phyloP scores from a whole-genome alignment of 2,329 filamentous ascomycete species.

The Penicillium sp. region DNA sequence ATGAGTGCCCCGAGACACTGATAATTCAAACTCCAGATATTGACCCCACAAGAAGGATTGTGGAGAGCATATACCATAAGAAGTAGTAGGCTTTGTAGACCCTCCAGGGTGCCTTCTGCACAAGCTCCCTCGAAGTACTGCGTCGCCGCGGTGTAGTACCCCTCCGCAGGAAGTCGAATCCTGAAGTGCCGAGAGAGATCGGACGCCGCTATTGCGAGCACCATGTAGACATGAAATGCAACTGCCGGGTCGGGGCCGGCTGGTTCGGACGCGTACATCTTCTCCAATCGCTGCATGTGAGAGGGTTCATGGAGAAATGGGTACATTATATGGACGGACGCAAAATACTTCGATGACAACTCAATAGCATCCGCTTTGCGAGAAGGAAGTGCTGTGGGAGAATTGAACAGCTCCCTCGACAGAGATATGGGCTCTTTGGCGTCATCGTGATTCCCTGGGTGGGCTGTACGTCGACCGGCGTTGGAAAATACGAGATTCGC shows the following conservation, averaged over 20 bases:
- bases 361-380: slow-evolving; percentile 41
- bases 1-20: slow-evolving; percentile 53
- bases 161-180: slow-evolving; percentile 48
- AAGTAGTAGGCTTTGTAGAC: slow-evolving; percentile 49
- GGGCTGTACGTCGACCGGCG: slow-evolving; percentile 27
- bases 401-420: slow-evolving; percentile 29
- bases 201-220: slow-evolving; percentile 51
- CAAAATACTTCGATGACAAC: slow-evolving; percentile 50
- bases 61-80: slow-evolving; percentile 51
- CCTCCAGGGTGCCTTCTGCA: slow-evolving; percentile 50
- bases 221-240: slow-evolving; percentile 54
- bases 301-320: slow-evolving; percentile 51
- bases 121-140: slow-evolving; percentile 48
- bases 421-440: slow-evolving; percentile 19
- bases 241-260: slow-evolving; percentile 30
- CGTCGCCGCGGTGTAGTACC: slow-evolving; percentile 51
- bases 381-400: slow-evolving; percentile 28
- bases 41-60: slow-evolving; percentile 50
- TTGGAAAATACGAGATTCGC: slow-evolving; percentile 50
- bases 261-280: slow-evolving; percentile 34
- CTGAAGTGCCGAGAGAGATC: slow-evolving; percentile 47
- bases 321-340: slow-evolving; percentile 49
- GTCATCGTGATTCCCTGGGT: slow-evolving; percentile 4
- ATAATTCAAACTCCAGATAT: slow-evolving; percentile 57
- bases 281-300: slow-evolving; percentile 37